Evolutionary conservation across 2,329 filamentous ascomycete genomes (phyloP), one percentile per base, ranked within the genome.

Genomic region (Fusarium xylarioides): DNA sequence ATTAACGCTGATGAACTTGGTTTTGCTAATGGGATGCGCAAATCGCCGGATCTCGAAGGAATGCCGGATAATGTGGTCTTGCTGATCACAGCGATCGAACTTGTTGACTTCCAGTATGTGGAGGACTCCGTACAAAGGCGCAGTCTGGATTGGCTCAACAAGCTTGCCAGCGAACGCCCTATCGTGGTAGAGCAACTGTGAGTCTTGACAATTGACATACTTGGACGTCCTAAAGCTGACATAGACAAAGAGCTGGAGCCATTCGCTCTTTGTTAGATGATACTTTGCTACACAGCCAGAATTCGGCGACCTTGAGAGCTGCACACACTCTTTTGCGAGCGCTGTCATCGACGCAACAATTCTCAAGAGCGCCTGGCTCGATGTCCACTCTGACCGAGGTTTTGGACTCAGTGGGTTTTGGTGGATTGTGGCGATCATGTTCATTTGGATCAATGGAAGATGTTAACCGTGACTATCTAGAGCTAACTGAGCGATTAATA

Each of bases 101-200:
- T 92, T 46, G 87, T 92, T 15, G 91, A 93, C 77, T 92, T 93
- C 75, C 87, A 88, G 63, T 88, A 88, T 64, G 82, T 92, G 12
- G 91, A 92, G 64, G 90, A 92, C 63, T 83, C 84, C 4, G 85
- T 90, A 23, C 91, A 92, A 77, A 86, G 87, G 47, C 85, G 89
- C 19, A 88, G 85, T 21, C 81, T 93, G 7, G 78, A 83, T 21
- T 91, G 90, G 89, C 83, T 93, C 40, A 89, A 88, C 57, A 83
- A 87, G 55, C 80, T 92, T 34, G 89, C 90, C 7, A 75, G 79
- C 15, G 83, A 83, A 26, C 83, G 90, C 28, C 89, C 90, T 6
- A 81, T 83, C 12, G 89, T 92, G 14, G 83, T 91, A 30, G 74
- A 88, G 49, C 85, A 89, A 66, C 78, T 93, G 88, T 91, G 80